These are phyloP conservation scores for Kodamaea fungicola DNA, from an alignment of 1,139 yeast species.

Conservation along the genomic window DNA sequence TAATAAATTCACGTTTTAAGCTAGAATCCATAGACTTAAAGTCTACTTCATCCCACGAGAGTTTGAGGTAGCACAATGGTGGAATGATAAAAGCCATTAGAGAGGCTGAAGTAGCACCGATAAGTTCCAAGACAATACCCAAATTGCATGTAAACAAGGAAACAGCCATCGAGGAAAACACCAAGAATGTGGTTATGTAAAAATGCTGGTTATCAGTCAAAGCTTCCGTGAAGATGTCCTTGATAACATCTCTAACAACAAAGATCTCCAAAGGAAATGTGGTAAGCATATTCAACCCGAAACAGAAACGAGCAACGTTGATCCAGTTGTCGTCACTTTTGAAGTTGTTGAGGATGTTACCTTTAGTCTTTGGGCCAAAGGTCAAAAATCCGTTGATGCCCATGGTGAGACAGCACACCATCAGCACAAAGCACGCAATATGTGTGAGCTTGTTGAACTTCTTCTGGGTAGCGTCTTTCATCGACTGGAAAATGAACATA, in stretches of 20 bases:
- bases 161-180: constrained; percentile 68
- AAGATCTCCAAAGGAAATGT: constrained; percentile 89
- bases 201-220: constrained; percentile 53
- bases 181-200: constrained; percentile 63
- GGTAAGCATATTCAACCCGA: constrained; percentile 92
- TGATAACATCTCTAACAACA: constrained; percentile 81
- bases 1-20: constrained; percentile 27
- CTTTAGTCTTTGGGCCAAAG: constrained; percentile 77
- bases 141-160: constrained; percentile 81
- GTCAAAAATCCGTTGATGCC: constrained; percentile 77
- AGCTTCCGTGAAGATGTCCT: constrained; percentile 52
- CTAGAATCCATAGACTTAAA: constrained; percentile 29
- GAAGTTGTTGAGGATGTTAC: constrained; percentile 84
- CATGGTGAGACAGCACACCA: constrained; percentile 74
- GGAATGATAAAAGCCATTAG: constrained; percentile 91
- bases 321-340: constrained; percentile 69
- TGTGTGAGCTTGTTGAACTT: constrained; percentile 79
- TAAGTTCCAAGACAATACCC: constrained; percentile 83
- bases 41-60: constrained; percentile 51
- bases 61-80: constrained; percentile 72
- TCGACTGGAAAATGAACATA: constrained; percentile 80
- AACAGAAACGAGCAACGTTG: constrained; percentile 84
- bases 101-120: constrained; percentile 92
- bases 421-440: constrained; percentile 76
- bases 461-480: constrained; percentile 69